Evolutionary conservation across 371 early-diverging fungal species (phyloP).

Genomic region (Rhizomucor pusillus): DNA sequence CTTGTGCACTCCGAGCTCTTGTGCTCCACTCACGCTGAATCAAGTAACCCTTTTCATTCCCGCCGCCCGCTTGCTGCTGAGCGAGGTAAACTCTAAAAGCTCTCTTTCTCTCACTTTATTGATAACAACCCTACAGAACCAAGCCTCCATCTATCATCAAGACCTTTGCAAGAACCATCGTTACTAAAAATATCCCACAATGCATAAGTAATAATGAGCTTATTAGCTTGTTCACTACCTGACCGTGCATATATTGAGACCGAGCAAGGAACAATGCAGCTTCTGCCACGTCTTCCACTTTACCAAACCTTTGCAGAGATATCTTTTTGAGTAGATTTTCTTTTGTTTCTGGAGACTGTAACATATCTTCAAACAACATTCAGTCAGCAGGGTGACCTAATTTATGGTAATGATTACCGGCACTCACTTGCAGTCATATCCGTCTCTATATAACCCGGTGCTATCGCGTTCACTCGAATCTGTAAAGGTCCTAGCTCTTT

Average conservation of each 20-base stretch:
- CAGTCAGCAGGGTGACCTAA: neutral
- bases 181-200: neutral
- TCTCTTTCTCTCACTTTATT: too few species aligned
- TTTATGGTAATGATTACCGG: neutral
- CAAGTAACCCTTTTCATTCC: too few species aligned
- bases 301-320: slow-evolving; percentile 62
- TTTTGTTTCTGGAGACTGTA: slow-evolving; percentile 23
- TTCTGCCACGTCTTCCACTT: slow-evolving; percentile 61
- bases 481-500: slow-evolving; percentile 74
- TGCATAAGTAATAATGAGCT: too few species aligned
- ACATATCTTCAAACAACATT: neutral
- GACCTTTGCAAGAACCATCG: slow-evolving; percentile 16
- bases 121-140: slow-evolving; percentile 26
- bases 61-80: too few species aligned
- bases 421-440: slow-evolving; percentile 70
- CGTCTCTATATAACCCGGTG: slow-evolving; percentile 89
- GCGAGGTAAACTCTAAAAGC: too few species aligned
- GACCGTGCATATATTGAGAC: slow-evolving; percentile 71
- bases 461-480: slow-evolving; percentile 79
- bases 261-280: slow-evolving; percentile 66
- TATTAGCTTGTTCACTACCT: slow-evolving; percentile 42
- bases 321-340: slow-evolving; percentile 42
- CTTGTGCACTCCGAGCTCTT: too few species aligned
- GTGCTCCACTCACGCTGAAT: too few species aligned
- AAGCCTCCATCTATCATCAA: slow-evolving; percentile 73